phyloP scores from a whole-genome alignment of 1,284 basidiomycete species.

The Malassezia obtusa region DNA sequence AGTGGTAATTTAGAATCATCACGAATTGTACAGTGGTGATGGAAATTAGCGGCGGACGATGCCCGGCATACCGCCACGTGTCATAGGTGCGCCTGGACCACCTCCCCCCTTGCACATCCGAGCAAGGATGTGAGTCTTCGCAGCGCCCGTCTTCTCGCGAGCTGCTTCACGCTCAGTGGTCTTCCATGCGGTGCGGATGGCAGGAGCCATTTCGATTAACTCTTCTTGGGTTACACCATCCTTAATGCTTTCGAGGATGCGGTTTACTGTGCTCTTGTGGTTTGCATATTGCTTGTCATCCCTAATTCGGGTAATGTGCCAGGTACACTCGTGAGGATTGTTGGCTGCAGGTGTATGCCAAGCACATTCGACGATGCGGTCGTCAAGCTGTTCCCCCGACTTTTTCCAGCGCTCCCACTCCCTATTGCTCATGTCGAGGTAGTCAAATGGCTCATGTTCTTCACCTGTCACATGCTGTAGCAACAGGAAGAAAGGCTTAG shows the following conservation, averaged over 20 bases:
- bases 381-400: conserved; percentile 76
- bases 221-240: conserved; percentile 34
- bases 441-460: conserved; percentile 73
- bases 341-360: conserved; percentile 10
- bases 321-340: conserved; percentile 21
- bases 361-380: conserved; percentile 79
- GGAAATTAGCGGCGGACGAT: conserved; percentile 4
- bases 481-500: conserved; percentile 77
- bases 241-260: conserved; percentile 36
- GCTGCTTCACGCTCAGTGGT: conserved; percentile 21
- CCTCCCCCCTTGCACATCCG: neutral
- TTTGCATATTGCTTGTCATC: conserved; percentile 46
- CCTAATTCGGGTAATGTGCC: conserved; percentile 40
- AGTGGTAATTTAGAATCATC: neutral
- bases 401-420: conserved; percentile 90
- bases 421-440: conserved; percentile 71
- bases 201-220: conserved; percentile 25
- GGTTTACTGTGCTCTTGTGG: conserved; percentile 35
- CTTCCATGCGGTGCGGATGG: conserved; percentile 37
- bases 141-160: conserved; percentile 4
- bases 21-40: too few relatives aligned
- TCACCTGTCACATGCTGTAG: conserved; percentile 57
- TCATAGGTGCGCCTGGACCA: conserved; percentile 2
- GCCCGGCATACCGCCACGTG: conserved; percentile 7
- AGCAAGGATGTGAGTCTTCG: neutral